Base-by-base conservation (phyloP, 139 green algal species). In the Microglena sp. region DNA sequence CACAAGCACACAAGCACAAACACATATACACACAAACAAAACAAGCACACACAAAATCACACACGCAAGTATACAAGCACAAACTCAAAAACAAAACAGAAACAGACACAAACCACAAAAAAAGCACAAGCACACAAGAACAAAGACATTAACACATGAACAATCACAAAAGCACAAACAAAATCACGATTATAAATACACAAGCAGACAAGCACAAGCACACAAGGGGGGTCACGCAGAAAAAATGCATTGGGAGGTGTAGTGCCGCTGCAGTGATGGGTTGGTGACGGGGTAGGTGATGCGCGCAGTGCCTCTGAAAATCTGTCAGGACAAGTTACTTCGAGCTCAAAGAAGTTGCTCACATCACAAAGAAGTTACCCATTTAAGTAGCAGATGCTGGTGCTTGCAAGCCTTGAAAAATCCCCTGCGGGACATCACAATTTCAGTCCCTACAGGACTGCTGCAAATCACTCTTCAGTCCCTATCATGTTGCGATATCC, bases 41-140 rank as follows among this genome's bases (percentile, higher is more conserved):
- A n/a, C 55, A 28, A 27, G 55, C 55, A 7, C 55, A 29, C 55
- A 28, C 55, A 34, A 27, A 8, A 24, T 5, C 55, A 34, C 55
- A 62, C 55, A 62, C 7, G 27, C 28, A 62, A 22, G 18, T 29
- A 35, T 29, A 62, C 55, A 35, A 27, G 36, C 55, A 35, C 55
- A 62, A 27, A 62, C 55, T 43, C 55, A 35, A 24, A 35, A 27
- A 62, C 55, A 62, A 27, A 62, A 18, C 40, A 50, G 40, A 11
- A 11, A 18, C 40, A 24, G 40, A 11, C 18, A 18, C 15, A 11
- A 18, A 50, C 40, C 15, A 18, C 15, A 11, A 18, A 24, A 11
- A 11, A 11, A 50, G 40, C 18, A 18, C 15, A 11, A 18, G 15
- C 18, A 11, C 15, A 18, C 40, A 24, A 11, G 40, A 11, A 11